Percentiles rank a stretch among this genome's conserved stretches.
These are phyloP conservation scores for Thymus quinquecostatus DNA, from an alignment of 257 asterid species.

Conservation along the genomic window DNA sequence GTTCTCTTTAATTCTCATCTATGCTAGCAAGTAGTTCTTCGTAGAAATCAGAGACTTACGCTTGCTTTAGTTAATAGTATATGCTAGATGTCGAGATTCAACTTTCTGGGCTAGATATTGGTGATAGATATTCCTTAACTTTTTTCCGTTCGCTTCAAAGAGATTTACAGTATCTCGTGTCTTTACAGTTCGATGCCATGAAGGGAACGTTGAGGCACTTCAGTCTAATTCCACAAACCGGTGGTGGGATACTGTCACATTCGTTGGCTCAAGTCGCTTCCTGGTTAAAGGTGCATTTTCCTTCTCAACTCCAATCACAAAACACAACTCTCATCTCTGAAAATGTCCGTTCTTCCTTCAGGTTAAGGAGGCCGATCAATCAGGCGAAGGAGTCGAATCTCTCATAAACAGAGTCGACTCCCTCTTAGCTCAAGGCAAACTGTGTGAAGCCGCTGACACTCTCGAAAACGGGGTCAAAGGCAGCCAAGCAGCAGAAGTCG, in stretches of 20 bases:
- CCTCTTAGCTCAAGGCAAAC: slow-evolving; percentile 76
- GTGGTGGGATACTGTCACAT: slow-evolving; percentile 90
- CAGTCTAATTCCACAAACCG: slow-evolving; percentile 82
- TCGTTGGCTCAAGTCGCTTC: slow-evolving; percentile 85
- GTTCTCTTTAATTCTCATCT: not conserved
- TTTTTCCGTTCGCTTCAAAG: slow-evolving; percentile 12
- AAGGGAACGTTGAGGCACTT: slow-evolving; percentile 84
- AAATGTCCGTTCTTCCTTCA: slow-evolving; percentile 33
- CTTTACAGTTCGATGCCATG: slow-evolving; percentile 76
- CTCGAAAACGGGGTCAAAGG: slow-evolving; percentile 82
- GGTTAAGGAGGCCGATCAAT: slow-evolving; percentile 74
- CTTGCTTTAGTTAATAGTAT: not conserved
- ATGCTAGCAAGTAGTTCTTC: not conserved
- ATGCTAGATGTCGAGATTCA: slow-evolving; percentile 8
- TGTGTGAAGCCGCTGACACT: slow-evolving; percentile 83
- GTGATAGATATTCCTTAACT: not conserved
- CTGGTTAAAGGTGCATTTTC: slow-evolving; percentile 68
- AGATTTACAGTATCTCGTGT: slow-evolving; percentile 25
- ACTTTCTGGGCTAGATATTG: not conserved
- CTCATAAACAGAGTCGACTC: slow-evolving; percentile 75
- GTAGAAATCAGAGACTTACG: not conserved
- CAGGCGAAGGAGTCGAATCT: slow-evolving; percentile 92
- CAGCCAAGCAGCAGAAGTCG: slow-evolving; percentile 80
- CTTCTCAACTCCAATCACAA: slow-evolving; percentile 11
- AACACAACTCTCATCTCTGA: slow-evolving; percentile 20